Evolutionary conservation across 2,329 filamentous ascomycete species (phyloP).

Genomic region (Xylariaceae sp.): DNA sequence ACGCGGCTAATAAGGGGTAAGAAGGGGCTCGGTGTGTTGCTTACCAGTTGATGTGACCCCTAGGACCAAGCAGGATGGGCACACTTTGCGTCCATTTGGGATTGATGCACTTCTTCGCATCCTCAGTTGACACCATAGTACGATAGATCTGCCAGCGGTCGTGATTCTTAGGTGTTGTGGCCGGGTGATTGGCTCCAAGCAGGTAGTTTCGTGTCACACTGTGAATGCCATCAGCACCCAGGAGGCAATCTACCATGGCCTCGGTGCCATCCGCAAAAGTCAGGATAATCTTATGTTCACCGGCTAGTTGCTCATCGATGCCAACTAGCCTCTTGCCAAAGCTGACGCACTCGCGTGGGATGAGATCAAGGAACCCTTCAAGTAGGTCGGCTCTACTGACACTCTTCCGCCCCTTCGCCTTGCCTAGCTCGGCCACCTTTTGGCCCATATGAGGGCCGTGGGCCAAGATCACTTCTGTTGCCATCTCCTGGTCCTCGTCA

Average conservation of each 20-base stretch:
- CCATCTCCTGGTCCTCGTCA: slow-evolving; percentile 38
- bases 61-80: slow-evolving; percentile 38
- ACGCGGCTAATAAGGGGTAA: not conserved
- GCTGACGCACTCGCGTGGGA: slow-evolving; percentile 26
- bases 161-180: slow-evolving; percentile 36
- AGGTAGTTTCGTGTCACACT: slow-evolving; percentile 35
- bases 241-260: slow-evolving; percentile 35
- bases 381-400: slow-evolving; percentile 39
- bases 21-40: not conserved
- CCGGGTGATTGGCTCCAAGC: slow-evolving; percentile 36
- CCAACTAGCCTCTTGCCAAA: slow-evolving; percentile 32
- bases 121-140: slow-evolving; percentile 33
- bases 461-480: slow-evolving; percentile 39
- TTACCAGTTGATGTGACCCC: slow-evolving; percentile 37
- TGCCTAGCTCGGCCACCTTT: slow-evolving; percentile 37
- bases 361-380: slow-evolving; percentile 33
- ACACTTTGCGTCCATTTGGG: slow-evolving; percentile 36
- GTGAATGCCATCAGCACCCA: slow-evolving; percentile 42
- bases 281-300: slow-evolving; percentile 19
- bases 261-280: slow-evolving; percentile 33
- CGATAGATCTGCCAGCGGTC: slow-evolving; percentile 38
- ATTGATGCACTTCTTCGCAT: slow-evolving; percentile 33
- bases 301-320: slow-evolving; percentile 16
- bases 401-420: slow-evolving; percentile 39
- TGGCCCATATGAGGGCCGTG: slow-evolving; percentile 29